phyloP scores from a whole-genome alignment of 148 eudicot genomes.

The Polygonum maritimum region DNA sequence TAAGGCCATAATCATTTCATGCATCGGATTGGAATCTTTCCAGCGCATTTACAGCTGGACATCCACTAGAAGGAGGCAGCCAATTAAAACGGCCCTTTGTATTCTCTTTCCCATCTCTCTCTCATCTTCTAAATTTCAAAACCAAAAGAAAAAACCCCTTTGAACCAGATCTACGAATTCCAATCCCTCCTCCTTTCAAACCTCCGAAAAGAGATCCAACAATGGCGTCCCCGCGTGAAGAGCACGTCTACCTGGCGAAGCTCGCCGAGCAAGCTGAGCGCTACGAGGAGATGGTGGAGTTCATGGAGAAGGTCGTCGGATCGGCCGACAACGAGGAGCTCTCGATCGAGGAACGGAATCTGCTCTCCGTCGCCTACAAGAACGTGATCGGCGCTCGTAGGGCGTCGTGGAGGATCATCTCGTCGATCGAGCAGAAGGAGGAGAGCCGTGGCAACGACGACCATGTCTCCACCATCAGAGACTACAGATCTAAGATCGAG shows the following conservation, averaged over 20 bases:
- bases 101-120: not conserved
- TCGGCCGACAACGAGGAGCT: constrained; percentile 24
- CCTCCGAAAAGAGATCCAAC: not conserved
- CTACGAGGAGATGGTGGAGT: constrained; percentile 65
- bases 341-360: constrained; percentile 77
- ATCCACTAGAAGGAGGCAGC: too few relatives aligned
- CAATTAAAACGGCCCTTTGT: too few relatives aligned
- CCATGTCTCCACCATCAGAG: constrained; percentile 40
- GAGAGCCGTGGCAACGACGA: constrained; percentile 66
- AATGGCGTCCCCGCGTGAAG: constrained; percentile 40
- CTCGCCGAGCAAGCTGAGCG: constrained; percentile 75
- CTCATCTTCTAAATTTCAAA: not conserved
- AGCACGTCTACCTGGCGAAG: constrained; percentile 59
- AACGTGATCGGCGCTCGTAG: constrained; percentile 81
- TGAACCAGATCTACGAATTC: constrained; percentile 2
- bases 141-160: not conserved
- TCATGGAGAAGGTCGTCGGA: constrained; percentile 52
- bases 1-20: too few relatives aligned
- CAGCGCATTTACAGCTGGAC: too few relatives aligned
- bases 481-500: constrained; percentile 46
- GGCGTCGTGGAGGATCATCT: constrained; percentile 69
- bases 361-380: constrained; percentile 90
- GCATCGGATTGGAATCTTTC: too few relatives aligned
- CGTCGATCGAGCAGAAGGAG: constrained; percentile 68
- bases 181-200: constrained; percentile 10